Evolutionary conservation across 2,329 filamentous ascomycete species (phyloP).

Genomic region (Incumbomyces delicatus): DNA sequence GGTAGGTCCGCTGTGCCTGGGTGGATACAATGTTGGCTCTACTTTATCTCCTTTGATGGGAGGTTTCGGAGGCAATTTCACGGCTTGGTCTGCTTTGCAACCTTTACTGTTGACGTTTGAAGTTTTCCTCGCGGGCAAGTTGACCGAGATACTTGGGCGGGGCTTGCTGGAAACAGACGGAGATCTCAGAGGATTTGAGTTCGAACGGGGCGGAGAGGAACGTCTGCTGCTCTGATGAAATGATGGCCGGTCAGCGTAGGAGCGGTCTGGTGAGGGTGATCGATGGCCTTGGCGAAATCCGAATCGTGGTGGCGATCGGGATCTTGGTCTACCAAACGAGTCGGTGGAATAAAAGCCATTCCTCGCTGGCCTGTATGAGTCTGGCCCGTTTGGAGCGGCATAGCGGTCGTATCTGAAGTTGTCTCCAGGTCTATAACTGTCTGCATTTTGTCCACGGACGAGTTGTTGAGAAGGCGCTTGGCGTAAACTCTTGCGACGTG

Average conservation of each 20-base stretch:
- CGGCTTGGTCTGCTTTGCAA: too few species aligned
- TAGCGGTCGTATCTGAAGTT: constrained; percentile 1
- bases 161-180: too few species aligned
- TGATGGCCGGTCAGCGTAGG: background rate
- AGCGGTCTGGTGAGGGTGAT: constrained; percentile 2
- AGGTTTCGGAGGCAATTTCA: too few species aligned
- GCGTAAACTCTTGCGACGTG: background rate
- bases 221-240: too few species aligned
- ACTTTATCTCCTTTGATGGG: too few species aligned
- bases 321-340: constrained; percentile 14
- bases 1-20: too few species aligned
- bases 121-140: too few species aligned
- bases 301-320: constrained; percentile 9
- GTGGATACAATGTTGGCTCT: too few species aligned
- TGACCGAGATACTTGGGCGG: too few species aligned
- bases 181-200: too few species aligned
- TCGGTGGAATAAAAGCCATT: constrained; percentile 17
- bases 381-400: background rate
- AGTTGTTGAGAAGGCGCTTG: background rate
- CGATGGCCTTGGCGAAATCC: background rate
- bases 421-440: background rate
- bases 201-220: too few species aligned
- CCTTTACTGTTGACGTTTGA: too few species aligned
- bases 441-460: background rate
- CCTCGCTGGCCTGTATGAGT: constrained; percentile 4